Evolutionary conservation across 2,329 filamentous ascomycete species (phyloP), one percentile per base, ranked within the genome.

Genomic region (Teratosphaeria gauchensis): DNA sequence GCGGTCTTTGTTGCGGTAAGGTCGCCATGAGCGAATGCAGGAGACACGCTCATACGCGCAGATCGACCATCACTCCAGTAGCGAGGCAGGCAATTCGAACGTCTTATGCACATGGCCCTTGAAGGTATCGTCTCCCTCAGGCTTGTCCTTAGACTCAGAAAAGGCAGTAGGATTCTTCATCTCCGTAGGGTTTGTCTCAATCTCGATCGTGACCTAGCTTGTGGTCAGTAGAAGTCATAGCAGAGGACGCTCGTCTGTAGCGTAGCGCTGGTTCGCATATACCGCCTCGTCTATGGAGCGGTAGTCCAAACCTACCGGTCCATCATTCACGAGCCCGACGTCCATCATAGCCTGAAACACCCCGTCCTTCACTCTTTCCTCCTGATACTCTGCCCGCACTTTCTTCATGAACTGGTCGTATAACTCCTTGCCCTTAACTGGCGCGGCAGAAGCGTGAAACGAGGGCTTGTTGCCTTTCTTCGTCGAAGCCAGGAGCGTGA

Each of bases 291-390:
- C 79, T 66, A 79, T 73, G 75, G 78, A 82, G 73, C 74, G 74
- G 73, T 79, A 83, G 71, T 83, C 77, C 66, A 82, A 72, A 66
- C 83, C 78, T 82, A 86, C 84, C 76, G 84, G 84, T 69, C 84
- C 84, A 68, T 97, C 92, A 65, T 97, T 97, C 55, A 96, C 85
- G 32, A 96, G 76, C 54, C 89, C 88, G 59, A 99, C 92, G 70
- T 97, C 88, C 94, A 99, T 99, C 92, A 95, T 96, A 55, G 94
- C 94, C 71, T 96, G 92, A 73, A 99, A 99, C 32, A 92, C 85
- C n/a, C 95, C 94, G 71, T 99, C 87, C 72, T 96, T 91, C 59
- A 99, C 92, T 63, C 81, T 86, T 8, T 90, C 88, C 6, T 82
- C 74, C 4, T 78, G 73, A 72, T 97, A 95, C 2, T 84, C 80